Conservation (phyloP, 371 early-diverging fungal genomes). For the Apophysomyces sp. region DNA sequence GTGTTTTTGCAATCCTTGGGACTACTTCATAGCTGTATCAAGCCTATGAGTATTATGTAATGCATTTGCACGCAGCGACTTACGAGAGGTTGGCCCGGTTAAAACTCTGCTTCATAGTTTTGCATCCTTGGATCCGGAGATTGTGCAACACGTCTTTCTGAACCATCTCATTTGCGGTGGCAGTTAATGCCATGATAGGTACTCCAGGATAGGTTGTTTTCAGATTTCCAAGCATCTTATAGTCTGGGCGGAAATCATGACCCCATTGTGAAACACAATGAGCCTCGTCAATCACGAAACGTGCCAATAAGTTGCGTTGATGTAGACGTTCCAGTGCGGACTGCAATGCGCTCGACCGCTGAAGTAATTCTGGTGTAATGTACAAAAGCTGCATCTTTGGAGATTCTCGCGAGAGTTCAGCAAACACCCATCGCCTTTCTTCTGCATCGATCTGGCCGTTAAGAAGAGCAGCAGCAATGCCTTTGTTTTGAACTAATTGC, state of each 20-base stretch:
- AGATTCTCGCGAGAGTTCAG: slow-evolving; percentile 38
- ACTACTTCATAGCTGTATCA: slow-evolving; percentile 75
- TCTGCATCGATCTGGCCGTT: slow-evolving; percentile 58
- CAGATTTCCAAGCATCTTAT: slow-evolving; percentile 71
- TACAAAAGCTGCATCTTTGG: slow-evolving; percentile 75
- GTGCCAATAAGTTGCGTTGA: slow-evolving; percentile 60
- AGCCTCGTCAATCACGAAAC: slow-evolving; percentile 99
- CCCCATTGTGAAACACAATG: slow-evolving; percentile 99
- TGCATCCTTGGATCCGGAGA: slow-evolving; percentile 69
- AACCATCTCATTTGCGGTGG: slow-evolving; percentile 95
- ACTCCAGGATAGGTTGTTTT: slow-evolving; percentile 70
- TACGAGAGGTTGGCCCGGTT: slow-evolving; percentile 80
- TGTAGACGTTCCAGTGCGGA: slow-evolving; percentile 60
- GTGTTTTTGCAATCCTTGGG: slow-evolving; percentile 51
- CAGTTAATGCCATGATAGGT: slow-evolving; percentile 98
- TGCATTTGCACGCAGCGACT: neutral
- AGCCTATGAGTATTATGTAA: neutral
- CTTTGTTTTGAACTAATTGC: slow-evolving; percentile 70
- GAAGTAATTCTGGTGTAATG: slow-evolving; percentile 96
- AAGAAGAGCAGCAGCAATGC: slow-evolving; percentile 79
- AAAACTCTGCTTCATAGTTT: slow-evolving; percentile 83
- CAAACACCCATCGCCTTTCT: slow-evolving; percentile 60
- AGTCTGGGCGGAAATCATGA: slow-evolving; percentile 92
- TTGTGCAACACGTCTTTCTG: slow-evolving; percentile 71
- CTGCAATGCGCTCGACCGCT: slow-evolving; percentile 67